Percentiles rank a stretch among this genome's conserved stretches.
Conservation (phyloP, 805 yeast genomes). For the Myxozyma neglecta region DNA sequence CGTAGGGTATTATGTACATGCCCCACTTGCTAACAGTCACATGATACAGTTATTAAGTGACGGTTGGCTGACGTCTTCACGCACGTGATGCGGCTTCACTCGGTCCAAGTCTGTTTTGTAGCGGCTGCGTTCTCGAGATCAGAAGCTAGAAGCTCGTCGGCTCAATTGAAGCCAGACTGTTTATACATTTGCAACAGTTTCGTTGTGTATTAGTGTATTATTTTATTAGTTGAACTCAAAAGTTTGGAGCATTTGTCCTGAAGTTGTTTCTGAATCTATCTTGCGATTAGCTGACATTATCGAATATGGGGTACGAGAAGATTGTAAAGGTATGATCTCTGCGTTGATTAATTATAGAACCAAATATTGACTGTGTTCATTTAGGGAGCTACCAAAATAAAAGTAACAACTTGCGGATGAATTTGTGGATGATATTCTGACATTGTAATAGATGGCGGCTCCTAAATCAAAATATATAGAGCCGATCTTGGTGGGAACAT, state of each 20-base stretch:
- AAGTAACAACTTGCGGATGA: slow-evolving; percentile 37
- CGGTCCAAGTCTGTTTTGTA: neutral
- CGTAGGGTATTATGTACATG: neutral
- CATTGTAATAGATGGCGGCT: slow-evolving; percentile 67
- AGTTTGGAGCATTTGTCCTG: neutral
- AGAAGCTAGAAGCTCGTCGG: neutral
- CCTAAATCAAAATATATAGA: slow-evolving; percentile 95
- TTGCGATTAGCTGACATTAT: neutral
- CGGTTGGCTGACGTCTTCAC: neutral
- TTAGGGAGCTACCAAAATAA: slow-evolving; percentile 68
- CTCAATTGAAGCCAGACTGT: neutral
- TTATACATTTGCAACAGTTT: neutral
- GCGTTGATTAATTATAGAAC: neutral
- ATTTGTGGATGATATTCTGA: too few relatives aligned
- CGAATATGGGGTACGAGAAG: slow-evolving; percentile 47
- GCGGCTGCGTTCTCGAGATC: neutral
- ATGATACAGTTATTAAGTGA: neutral
- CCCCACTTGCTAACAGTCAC: neutral
- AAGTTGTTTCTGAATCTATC: neutral
- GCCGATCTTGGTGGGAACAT: slow-evolving; percentile 75
- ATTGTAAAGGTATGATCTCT: slow-evolving; percentile 57
- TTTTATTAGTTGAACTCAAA: neutral
- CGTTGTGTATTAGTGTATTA: neutral
- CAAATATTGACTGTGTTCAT: neutral
- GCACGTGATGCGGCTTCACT: neutral